Evolutionary conservation across 2,329 filamentous ascomycete genomes (phyloP).

Genomic region (Apiospora malaysiana): DNA sequence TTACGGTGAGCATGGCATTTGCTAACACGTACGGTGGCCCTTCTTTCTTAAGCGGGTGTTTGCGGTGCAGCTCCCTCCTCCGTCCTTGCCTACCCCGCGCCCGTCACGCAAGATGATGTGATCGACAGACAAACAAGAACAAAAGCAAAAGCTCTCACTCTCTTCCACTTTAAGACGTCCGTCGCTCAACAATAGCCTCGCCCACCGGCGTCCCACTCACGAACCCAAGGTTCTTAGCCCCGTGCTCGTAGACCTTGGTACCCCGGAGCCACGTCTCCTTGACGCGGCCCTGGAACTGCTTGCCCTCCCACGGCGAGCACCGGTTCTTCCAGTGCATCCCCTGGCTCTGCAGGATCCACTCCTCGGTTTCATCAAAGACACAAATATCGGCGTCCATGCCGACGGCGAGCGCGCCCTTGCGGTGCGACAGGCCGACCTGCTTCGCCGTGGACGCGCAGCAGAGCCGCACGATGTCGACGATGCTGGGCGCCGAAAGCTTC

Average conservation of each 20-base stretch:
- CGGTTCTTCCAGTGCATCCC: slow-evolving; percentile 97
- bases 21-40: not conserved
- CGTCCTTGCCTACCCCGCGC: not conserved
- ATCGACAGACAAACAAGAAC: not conserved
- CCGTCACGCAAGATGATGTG: slow-evolving; percentile 11
- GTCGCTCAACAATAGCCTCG: slow-evolving; percentile 65
- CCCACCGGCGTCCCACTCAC: slow-evolving; percentile 55
- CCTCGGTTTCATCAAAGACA: slow-evolving; percentile 85
- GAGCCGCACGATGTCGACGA: slow-evolving; percentile 83
- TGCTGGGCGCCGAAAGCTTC: slow-evolving; percentile 47
- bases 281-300: slow-evolving; percentile 77
- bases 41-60: no score
- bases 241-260: slow-evolving; percentile 72
- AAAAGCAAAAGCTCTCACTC: not conserved
- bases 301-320: slow-evolving; percentile 88
- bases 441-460: slow-evolving; percentile 86
- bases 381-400: slow-evolving; percentile 92
- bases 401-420: slow-evolving; percentile 80
- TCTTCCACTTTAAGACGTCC: slow-evolving; percentile 44
- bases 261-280: slow-evolving; percentile 87
- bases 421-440: slow-evolving; percentile 83
- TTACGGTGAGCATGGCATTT: not conserved
- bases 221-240: slow-evolving; percentile 58
- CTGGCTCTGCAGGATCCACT: slow-evolving; percentile 74
- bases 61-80: not conserved